phyloP scores from a whole-genome alignment of 805 yeast species.

The Myxozyma vanderwaltii region DNA sequence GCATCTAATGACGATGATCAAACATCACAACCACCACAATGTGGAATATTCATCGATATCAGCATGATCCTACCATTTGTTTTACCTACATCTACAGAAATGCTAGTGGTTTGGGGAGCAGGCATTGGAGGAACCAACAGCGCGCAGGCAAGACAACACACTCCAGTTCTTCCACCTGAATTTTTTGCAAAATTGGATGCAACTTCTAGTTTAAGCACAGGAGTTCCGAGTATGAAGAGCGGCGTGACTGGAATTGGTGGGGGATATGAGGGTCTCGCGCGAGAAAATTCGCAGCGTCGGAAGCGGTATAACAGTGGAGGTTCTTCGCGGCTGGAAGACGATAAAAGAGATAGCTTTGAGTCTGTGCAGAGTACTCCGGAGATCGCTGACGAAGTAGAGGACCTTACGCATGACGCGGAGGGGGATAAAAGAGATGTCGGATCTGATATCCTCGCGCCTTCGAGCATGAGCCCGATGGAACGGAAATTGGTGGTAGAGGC shows the following conservation, averaged over 20 bases:
- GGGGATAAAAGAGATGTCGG: not conserved
- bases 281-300: conserved; percentile 4
- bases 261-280: not conserved
- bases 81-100: conserved; percentile 72
- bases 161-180: conserved; percentile 72
- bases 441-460: not conserved
- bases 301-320: conserved; percentile 6
- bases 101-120: conserved; percentile 74
- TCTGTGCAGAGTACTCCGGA: not conserved
- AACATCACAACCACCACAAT: conserved; percentile 3
- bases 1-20: conserved; percentile 16
- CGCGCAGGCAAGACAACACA: conserved; percentile 53
- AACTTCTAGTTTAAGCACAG: conserved; percentile 31
- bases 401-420: not conserved
- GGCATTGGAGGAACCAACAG: conserved; percentile 65
- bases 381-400: not conserved
- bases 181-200: conserved; percentile 72
- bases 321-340: conserved; percentile 4
- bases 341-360: not conserved
- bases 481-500: conserved; percentile 17
- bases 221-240: conserved; percentile 27
- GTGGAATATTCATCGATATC: conserved; percentile 41
- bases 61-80: conserved; percentile 51
- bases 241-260: conserved; percentile 22
- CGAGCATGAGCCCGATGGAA: conserved; percentile 14